A percentile compares a stretch with the other conserved stretches of the same genome.
Evolutionary conservation across 2,329 filamentous ascomycete genomes (phyloP).

Genomic region (Dactylellina leptospora): DNA sequence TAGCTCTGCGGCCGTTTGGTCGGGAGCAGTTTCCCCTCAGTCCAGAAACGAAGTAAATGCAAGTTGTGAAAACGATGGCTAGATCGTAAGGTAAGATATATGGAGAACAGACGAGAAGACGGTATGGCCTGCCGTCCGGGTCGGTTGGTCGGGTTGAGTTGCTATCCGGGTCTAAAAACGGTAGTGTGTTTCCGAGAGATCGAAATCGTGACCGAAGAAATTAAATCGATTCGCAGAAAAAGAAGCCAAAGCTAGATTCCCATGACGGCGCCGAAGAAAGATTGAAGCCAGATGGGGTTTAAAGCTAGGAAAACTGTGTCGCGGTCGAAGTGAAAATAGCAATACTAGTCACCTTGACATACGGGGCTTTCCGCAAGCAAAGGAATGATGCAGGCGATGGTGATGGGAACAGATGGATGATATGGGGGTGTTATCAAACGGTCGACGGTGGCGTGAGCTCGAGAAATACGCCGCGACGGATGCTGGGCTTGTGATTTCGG

Average conservation of each 20-base stretch:
- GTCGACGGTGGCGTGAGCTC: neutral
- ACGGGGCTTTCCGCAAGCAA: too few relatives aligned
- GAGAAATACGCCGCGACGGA: too few relatives aligned
- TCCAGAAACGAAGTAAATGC: conserved; percentile 5
- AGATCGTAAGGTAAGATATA: neutral
- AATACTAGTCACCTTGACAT: too few relatives aligned
- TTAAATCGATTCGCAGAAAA: conserved; percentile 18
- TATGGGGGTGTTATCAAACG: too few relatives aligned
- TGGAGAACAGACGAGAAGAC: conserved; percentile 12
- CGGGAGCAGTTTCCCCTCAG: conserved; percentile 36
- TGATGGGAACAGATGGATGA: too few relatives aligned
- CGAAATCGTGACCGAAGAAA: conserved; percentile 3
- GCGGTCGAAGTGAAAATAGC: too few relatives aligned
- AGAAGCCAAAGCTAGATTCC: conserved; percentile 7
- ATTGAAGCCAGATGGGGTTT: conserved; percentile 8
- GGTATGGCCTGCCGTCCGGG: conserved; percentile 35
- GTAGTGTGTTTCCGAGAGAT: conserved; percentile 7
- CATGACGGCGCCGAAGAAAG: neutral
- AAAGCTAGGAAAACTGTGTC: conserved; percentile 7
- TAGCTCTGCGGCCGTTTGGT: conserved; percentile 28
- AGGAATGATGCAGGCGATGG: too few relatives aligned
- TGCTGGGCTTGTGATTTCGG: too few relatives aligned
- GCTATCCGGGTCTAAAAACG: conserved; percentile 26
- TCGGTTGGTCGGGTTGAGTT: conserved; percentile 45
- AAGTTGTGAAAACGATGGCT: conserved; percentile 8